A percentile compares a stretch with the other conserved stretches of the same genome.
Evolutionary conservation across 2,329 filamentous ascomycete species (phyloP).

Genomic region (Rutstroemia sp.): DNA sequence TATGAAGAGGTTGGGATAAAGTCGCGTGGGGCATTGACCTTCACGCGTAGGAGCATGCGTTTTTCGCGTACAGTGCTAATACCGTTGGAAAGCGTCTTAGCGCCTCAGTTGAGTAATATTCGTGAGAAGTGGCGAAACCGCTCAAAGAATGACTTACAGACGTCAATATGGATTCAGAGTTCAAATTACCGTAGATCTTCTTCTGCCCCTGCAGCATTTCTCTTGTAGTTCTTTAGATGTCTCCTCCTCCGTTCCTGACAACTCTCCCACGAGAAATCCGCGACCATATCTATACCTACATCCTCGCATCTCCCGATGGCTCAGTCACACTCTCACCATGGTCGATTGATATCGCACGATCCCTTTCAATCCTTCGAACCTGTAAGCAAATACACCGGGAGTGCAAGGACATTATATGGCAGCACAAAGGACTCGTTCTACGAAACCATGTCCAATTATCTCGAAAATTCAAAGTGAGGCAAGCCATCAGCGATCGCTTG

Average conservation of each 20-base stretch:
- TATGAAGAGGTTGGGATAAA: conserved; percentile 16
- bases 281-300: conserved; percentile 25
- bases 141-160: too few relatives aligned
- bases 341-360: conserved; percentile 21
- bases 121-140: too few relatives aligned
- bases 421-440: conserved; percentile 20
- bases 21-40: conserved; percentile 10
- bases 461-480: neutral
- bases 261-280: conserved; percentile 25
- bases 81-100: conserved; percentile 11
- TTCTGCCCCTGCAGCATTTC: too few relatives aligned
- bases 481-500: neutral
- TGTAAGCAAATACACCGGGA: conserved; percentile 27
- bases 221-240: conserved; percentile 8
- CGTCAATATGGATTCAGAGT: too few relatives aligned
- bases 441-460: neutral
- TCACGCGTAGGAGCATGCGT: conserved; percentile 10
- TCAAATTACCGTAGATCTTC: too few relatives aligned
- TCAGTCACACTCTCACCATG: conserved; percentile 21
- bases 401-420: conserved; percentile 26
- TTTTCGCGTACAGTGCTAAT: conserved; percentile 24
- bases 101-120: too few relatives aligned
- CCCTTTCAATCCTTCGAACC: conserved; percentile 23
- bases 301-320: conserved; percentile 20
- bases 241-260: conserved; percentile 16